Evolutionary conservation across 2,329 filamentous ascomycete species (phyloP).

Genomic region (Emmonsiellopsis sp.): DNA sequence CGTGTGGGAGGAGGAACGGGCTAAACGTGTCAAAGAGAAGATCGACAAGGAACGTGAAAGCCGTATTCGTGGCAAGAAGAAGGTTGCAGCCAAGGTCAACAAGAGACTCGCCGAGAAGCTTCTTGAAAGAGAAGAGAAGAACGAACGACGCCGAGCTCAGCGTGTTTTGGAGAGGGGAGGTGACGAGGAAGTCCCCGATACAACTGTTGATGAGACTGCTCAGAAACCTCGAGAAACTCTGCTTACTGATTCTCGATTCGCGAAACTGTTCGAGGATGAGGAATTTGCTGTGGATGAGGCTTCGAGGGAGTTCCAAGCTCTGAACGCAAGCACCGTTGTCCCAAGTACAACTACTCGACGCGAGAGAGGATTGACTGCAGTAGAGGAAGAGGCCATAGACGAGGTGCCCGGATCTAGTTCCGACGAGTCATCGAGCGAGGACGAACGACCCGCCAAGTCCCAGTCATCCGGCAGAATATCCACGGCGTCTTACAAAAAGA

Average conservation of each 20-base stretch:
- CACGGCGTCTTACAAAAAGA: slow-evolving; percentile 46
- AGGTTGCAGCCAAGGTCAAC: slow-evolving; percentile 85
- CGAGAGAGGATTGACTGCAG: slow-evolving; percentile 49
- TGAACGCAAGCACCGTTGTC: slow-evolving; percentile 73
- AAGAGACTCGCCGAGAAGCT: slow-evolving; percentile 53
- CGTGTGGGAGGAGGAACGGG: slow-evolving; percentile 82
- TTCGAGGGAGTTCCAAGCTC: slow-evolving; percentile 72
- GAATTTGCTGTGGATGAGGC: slow-evolving; percentile 88
- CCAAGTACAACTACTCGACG: slow-evolving; percentile 20
- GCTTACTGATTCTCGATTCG: slow-evolving; percentile 79
- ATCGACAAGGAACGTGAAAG: slow-evolving; percentile 95
- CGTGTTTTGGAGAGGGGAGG: slow-evolving; percentile 46
- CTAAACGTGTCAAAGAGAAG: slow-evolving; percentile 86
- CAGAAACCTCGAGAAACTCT: slow-evolving; percentile 38
- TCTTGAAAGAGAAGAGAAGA: slow-evolving; percentile 50
- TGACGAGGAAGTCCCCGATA: slow-evolving; percentile 36
- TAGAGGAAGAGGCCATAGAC: slow-evolving; percentile 52
- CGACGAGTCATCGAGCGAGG: slow-evolving; percentile 24
- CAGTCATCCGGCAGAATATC: slow-evolving; percentile 40
- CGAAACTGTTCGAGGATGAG: slow-evolving; percentile 79
- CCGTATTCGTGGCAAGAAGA: slow-evolving; percentile 87
- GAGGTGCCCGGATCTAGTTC: slow-evolving; percentile 36
- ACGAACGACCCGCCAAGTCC: slow-evolving; percentile 19
- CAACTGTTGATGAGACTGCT: slow-evolving; percentile 14
- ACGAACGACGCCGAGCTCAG: slow-evolving; percentile 35